Base-by-base conservation (phyloP, 2,329 filamentous ascomycete genomes). In the Fusarium sp. region DNA sequence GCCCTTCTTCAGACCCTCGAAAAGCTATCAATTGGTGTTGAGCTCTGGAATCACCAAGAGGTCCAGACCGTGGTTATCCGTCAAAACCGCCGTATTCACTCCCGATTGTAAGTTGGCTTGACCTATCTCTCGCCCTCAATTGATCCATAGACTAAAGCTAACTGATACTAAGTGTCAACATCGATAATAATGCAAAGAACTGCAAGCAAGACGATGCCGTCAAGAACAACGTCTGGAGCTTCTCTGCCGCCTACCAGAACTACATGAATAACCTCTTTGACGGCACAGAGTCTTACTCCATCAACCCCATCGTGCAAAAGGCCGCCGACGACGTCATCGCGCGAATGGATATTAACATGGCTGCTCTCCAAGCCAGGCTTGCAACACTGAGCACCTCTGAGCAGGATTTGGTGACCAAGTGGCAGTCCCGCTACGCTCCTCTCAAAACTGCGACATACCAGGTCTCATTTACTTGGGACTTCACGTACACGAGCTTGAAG, bases 71-170 rank as follows among this genome's bases (percentile, higher is more conserved):
- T 22, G 14, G n/a, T 71, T 11, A 20, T 47, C 2, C 36, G 62
- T 10, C 68, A 71, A 15, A 70, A 70, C n/a, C n/a, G 36, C 4
- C 62, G 68, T 0, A 54, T 41, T 13, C 38, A 39, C 10, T 39
- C 38, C 10, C 18, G 38, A 39, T 39, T 39, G 38, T 39, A 39
- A 39, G 38, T 39, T 10, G 18, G 27, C 27, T 6, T 27, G 27
- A 39, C 38, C 20, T n/a, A 12, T n/a, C 18, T 39, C 5, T 39
- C 10, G 20, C 20, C 20, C 10, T 39, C 38, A 36, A 36, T 17
- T 35, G 36, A 38, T 11, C 17, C 38, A 39, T n/a, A 17, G 11
- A n/a, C 27, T 27, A 27, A 27, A 7, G 38, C 20, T 39, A 39
- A 39, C 20, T 39, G 38, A 27, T 18, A 4, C 18, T 18, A 39